Evolutionary conservation across 495 filamentous ascomycete species (phyloP).

Genomic region (Penicillium atrosanguineum): DNA sequence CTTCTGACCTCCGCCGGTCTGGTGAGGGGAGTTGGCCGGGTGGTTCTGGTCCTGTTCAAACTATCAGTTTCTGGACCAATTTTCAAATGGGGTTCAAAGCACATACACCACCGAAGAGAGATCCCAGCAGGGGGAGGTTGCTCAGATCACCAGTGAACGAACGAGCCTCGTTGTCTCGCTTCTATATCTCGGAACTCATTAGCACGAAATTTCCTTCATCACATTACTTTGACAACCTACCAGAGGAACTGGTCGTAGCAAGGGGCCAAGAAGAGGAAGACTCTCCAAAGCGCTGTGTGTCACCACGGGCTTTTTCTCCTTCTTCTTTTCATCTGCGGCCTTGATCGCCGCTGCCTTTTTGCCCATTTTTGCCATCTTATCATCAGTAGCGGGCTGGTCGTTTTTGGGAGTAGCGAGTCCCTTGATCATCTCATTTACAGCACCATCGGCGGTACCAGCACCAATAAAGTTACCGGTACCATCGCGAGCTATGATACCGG

Average conservation of each 20-base stretch:
- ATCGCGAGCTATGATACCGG: conserved; percentile 8
- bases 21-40: not conserved
- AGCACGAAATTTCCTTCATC: not conserved
- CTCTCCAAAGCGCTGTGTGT: not conserved
- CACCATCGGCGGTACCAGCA: conserved; percentile 14
- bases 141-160: conserved; percentile 18
- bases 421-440: conserved; percentile 10
- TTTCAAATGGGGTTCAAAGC: not conserved
- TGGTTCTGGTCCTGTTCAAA: not conserved
- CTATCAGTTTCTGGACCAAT: not conserved
- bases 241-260: not conserved
- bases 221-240: not conserved
- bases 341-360: not conserved
- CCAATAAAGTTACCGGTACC: conserved; percentile 19
- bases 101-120: conserved; percentile 20
- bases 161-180: conserved; percentile 7
- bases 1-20: not conserved
- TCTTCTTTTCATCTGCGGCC: conserved; percentile 4
- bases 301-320: not conserved
- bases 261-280: not conserved
- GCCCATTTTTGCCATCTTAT: conserved; percentile 4
- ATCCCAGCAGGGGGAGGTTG: conserved; percentile 14
- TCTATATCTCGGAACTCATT: not conserved
- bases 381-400: not conserved
- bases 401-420: not conserved